Conservation (phyloP, 768 basidiomycete species). For the Podaxis sp. region DNA sequence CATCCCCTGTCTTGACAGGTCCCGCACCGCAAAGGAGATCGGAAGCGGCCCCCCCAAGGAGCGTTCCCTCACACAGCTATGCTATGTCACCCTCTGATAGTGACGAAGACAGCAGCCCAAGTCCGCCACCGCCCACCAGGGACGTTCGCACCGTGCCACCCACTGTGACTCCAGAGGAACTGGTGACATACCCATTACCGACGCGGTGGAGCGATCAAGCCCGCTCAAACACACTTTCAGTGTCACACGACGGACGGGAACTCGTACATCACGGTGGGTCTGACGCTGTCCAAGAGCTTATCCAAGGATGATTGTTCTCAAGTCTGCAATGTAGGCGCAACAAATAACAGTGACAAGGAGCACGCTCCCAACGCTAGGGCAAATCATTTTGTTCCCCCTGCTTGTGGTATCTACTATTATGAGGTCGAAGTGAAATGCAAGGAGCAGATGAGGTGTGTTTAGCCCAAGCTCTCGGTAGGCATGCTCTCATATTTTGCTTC, state of each 20-base stretch:
- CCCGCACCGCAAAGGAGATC: slow-evolving; percentile 29
- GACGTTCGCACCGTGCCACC: slow-evolving; percentile 14
- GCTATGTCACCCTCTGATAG: slow-evolving; percentile 49
- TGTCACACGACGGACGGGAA: slow-evolving; percentile 71
- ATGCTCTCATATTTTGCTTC: slow-evolving; percentile 16
- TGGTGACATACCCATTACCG: slow-evolving; percentile 51
- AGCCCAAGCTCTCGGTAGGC: too few species aligned
- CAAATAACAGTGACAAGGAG: slow-evolving; percentile 66
- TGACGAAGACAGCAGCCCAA: slow-evolving; percentile 60
- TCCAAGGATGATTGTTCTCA: not conserved
- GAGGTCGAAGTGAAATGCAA: slow-evolving; percentile 84
- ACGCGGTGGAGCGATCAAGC: slow-evolving; percentile 77
- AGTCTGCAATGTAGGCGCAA: slow-evolving; percentile 33
- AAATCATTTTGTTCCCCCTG: slow-evolving; percentile 70
- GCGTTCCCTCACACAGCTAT: slow-evolving; percentile 15
- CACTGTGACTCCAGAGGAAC: slow-evolving; percentile 29
- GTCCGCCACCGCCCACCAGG: slow-evolving; percentile 38
- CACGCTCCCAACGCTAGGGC: slow-evolving; percentile 77
- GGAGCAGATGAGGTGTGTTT: slow-evolving; percentile 70
- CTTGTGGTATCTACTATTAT: slow-evolving; percentile 92
- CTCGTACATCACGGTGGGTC: slow-evolving; percentile 61
- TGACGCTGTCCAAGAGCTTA: not conserved
- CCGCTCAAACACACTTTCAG: slow-evolving; percentile 51
- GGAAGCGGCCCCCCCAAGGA: slow-evolving; percentile 22
- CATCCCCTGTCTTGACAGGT: slow-evolving; percentile 28